Percentiles rank a stretch among this genome's conserved stretches.
Evolutionary conservation across 2,329 filamentous ascomycete genomes (phyloP).

Genomic region (Trichoderma atroviride): DNA sequence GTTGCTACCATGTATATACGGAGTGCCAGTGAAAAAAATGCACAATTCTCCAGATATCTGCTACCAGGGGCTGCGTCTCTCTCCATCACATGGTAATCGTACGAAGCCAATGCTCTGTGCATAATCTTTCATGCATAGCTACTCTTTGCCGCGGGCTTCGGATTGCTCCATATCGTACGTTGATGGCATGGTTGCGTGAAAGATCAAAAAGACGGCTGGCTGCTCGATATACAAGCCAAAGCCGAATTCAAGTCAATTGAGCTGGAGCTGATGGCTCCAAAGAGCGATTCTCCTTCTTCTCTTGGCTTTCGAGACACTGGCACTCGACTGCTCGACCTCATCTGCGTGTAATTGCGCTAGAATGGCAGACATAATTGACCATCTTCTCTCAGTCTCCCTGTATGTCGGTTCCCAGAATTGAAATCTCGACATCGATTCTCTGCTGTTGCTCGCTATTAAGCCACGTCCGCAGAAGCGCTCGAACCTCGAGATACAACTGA

Average conservation of each 20-base stretch:
- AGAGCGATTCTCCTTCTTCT: background rate
- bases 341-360: background rate
- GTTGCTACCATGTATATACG: background rate
- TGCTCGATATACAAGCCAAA: background rate
- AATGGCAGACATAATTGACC: background rate
- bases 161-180: background rate
- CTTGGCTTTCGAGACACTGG: background rate
- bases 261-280: background rate
- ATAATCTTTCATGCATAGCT: background rate
- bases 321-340: background rate
- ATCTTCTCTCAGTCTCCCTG: background rate
- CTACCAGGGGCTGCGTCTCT: background rate
- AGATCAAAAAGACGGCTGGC: background rate
- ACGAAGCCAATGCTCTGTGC: background rate
- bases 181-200: background rate
- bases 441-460: background rate
- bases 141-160: background rate
- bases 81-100: constrained; percentile 9
- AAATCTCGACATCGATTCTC: background rate
- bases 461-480: background rate
- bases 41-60: background rate
- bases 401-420: background rate
- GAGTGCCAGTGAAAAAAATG: background rate
- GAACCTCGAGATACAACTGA: background rate
- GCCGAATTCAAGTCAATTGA: too few relatives aligned